A percentile compares a stretch with the other conserved stretches of the same genome.
These are phyloP conservation scores for Phanerochaete sordida DNA, from an alignment of 768 basidiomycete genomes.

Conservation along the genomic window DNA sequence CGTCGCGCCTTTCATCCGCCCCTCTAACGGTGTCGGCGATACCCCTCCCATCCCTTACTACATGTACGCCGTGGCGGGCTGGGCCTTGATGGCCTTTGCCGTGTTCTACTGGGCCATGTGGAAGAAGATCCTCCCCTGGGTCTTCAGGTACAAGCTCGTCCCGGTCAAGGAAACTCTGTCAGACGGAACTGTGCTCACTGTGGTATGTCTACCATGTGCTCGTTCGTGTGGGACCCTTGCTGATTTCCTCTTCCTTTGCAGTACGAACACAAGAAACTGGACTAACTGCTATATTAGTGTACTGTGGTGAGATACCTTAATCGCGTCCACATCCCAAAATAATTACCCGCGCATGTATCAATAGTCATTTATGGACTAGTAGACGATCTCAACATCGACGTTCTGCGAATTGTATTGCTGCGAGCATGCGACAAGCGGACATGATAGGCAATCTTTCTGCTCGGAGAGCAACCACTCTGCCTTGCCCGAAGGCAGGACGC, in stretches of 20 bases:
- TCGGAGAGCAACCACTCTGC: too few relatives aligned
- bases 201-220: conserved; percentile 32
- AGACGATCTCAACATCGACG: background rate
- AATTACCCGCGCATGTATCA: background rate
- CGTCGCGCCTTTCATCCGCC: conserved; percentile 51
- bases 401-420: background rate
- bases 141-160: conserved; percentile 46
- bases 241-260: conserved; percentile 31
- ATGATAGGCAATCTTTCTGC: too few relatives aligned
- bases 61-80: conserved; percentile 54
- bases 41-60: conserved; percentile 61
- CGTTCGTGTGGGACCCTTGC: background rate
- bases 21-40: conserved; percentile 52
- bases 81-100: conserved; percentile 42
- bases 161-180: conserved; percentile 43
- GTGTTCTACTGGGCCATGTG: conserved; percentile 53
- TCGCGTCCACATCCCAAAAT: background rate
- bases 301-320: background rate
- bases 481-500: too few relatives aligned
- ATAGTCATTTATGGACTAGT: background rate
- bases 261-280: background rate
- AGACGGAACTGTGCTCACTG: conserved; percentile 53
- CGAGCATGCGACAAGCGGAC: background rate
- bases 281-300: background rate
- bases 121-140: conserved; percentile 45